phyloP scores from a whole-genome alignment of 176 grass and related monocot species.

The Raddia guianensis region DNA sequence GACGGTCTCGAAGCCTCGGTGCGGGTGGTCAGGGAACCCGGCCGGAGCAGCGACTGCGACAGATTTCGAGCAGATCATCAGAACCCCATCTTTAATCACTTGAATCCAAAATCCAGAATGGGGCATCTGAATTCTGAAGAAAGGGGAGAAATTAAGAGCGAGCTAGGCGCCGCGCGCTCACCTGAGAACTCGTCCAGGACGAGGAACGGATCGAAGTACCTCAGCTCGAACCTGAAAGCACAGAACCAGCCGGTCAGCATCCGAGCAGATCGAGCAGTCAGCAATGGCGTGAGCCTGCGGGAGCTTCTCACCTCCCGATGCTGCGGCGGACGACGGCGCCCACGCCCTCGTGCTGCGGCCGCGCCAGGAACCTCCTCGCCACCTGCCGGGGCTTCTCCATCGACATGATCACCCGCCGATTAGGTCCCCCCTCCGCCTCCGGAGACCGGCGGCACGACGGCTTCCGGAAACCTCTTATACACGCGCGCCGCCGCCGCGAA shows the following conservation, averaged over 20 bases:
- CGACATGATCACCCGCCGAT: not conserved
- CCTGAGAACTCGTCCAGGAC: conserved; percentile 97
- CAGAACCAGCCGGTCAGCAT: not conserved
- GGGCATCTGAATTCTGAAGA: not conserved
- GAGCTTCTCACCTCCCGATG: conserved; percentile 66
- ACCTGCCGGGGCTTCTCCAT: conserved; percentile 74
- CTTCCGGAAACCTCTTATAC: not conserved
- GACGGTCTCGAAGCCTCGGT: conserved; percentile 98
- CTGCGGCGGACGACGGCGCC: conserved; percentile 92
- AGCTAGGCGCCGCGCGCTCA: not conserved
- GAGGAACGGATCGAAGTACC: conserved; percentile 95
- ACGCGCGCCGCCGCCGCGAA: not conserved
- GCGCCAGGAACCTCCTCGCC: conserved; percentile 70
- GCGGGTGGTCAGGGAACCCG: conserved; percentile 97
- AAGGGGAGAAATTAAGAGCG: not conserved
- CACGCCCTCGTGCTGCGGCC: conserved; percentile 79
- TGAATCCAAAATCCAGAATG: not conserved
- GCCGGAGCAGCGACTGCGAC: conserved; percentile 71
- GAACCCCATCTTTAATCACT: not conserved
- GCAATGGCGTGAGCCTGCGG: not conserved
- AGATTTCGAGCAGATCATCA: not conserved
- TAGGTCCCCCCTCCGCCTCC: too few relatives aligned
- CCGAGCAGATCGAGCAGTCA: not conserved
- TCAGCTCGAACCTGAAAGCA: conserved; percentile 76
- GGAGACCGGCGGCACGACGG: not conserved